Percentiles rank a stretch among this genome's conserved stretches.
Conservation (phyloP, 2,329 filamentous ascomycete genomes). For the Aspergillus nomiae region DNA sequence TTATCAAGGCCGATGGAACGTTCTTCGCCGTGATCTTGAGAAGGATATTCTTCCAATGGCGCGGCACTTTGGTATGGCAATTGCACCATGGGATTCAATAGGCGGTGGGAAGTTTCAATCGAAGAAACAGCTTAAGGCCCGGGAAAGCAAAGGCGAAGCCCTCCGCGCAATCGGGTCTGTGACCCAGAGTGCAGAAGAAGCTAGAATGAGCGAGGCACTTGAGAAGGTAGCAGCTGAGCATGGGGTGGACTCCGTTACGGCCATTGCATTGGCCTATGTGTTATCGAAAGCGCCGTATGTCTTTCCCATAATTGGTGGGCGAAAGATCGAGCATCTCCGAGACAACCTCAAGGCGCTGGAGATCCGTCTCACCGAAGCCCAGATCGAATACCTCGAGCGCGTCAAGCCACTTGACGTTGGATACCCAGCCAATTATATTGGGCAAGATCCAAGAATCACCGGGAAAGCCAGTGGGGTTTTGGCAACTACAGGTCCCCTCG, state of each 20-base stretch:
- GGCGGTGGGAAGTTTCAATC: slow-evolving; percentile 56
- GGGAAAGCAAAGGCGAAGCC: slow-evolving; percentile 35
- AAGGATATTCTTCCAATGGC: slow-evolving; percentile 46
- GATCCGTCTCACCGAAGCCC: slow-evolving; percentile 55
- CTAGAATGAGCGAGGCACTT: slow-evolving; percentile 58
- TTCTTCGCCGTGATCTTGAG: slow-evolving; percentile 42
- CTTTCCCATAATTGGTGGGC: slow-evolving; percentile 72
- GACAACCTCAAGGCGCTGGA: slow-evolving; percentile 30
- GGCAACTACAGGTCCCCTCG: no score
- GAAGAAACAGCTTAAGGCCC: slow-evolving; percentile 50
- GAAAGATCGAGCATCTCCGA: slow-evolving; percentile 67
- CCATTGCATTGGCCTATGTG: slow-evolving; percentile 72
- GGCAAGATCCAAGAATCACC: slow-evolving; percentile 27
- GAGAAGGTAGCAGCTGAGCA: slow-evolving; percentile 62
- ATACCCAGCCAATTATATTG: slow-evolving; percentile 66
- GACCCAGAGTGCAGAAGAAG: slow-evolving; percentile 51
- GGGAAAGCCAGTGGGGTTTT: slow-evolving; percentile 9
- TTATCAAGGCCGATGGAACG: slow-evolving; percentile 45
- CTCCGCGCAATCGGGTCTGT: no score
- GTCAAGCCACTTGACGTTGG: slow-evolving; percentile 65
- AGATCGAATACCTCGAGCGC: slow-evolving; percentile 67
- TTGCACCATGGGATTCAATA: slow-evolving; percentile 63
- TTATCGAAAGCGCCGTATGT: slow-evolving; percentile 72
- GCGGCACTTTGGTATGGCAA: slow-evolving; percentile 45
- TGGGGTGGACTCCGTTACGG: slow-evolving; percentile 58